phyloP scores from a whole-genome alignment of 495 filamentous ascomycete genomes.

The Sordaria brevicollis region DNA sequence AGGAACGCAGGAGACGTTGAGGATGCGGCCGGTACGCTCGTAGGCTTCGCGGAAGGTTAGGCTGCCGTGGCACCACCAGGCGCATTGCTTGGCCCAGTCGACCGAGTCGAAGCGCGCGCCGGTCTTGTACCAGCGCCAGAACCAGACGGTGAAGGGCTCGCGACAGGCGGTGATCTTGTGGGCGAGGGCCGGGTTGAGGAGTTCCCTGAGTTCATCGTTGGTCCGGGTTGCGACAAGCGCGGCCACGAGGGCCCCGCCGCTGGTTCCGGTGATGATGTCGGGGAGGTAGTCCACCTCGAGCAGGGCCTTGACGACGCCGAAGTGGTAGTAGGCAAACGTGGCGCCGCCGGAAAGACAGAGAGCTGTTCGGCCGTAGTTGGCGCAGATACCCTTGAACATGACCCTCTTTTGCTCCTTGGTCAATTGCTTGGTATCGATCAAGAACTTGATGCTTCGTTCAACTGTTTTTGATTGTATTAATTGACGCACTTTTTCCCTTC shows the following conservation, averaged over 20 bases:
- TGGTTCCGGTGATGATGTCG: constrained; percentile 91
- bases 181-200: constrained; percentile 79
- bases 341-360: constrained; percentile 92
- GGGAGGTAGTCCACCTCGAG: constrained; percentile 80
- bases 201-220: constrained; percentile 73
- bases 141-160: constrained; percentile 67
- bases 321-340: constrained; percentile 93
- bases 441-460: constrained; percentile 51
- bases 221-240: constrained; percentile 82
- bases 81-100: constrained; percentile 77
- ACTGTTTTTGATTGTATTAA: constrained; percentile 28
- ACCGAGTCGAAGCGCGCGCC: constrained; percentile 89
- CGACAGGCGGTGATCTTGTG: constrained; percentile 76
- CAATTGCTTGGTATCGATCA: constrained; percentile 56
- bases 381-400: constrained; percentile 80
- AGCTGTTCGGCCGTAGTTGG: constrained; percentile 87
- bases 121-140: constrained; percentile 77
- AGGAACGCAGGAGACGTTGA: constrained; percentile 95
- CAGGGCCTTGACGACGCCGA: constrained; percentile 84
- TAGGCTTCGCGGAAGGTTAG: constrained; percentile 95
- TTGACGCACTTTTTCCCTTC: constrained; percentile 1
- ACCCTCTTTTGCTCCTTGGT: constrained; percentile 62
- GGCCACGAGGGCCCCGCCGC: constrained; percentile 85
- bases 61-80: constrained; percentile 82
- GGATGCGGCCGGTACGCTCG: constrained; percentile 81